These are phyloP conservation scores for Marasmius tenuissimus DNA, from an alignment of 1,284 basidiomycete species.

Conservation along the genomic window DNA sequence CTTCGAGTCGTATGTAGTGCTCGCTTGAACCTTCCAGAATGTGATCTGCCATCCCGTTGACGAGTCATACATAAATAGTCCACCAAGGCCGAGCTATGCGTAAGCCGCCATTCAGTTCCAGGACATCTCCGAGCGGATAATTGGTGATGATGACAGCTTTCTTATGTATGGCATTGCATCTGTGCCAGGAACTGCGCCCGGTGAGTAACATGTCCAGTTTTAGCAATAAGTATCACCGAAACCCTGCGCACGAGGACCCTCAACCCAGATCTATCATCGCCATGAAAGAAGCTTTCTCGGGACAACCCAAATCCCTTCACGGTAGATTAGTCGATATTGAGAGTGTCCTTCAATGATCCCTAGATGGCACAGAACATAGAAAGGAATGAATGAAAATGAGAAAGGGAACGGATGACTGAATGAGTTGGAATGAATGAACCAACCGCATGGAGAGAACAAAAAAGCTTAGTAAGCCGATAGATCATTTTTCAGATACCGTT, in stretches of 20 bases:
- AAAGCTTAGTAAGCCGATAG: neutral
- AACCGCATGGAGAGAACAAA: neutral
- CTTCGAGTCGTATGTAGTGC: no score
- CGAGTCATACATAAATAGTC: no score
- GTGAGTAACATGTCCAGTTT: neutral
- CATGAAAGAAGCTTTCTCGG: neutral
- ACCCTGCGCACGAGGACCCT: neutral
- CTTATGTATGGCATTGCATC: no score
- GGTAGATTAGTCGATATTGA: no score
- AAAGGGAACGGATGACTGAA: neutral
- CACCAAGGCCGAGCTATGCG: no score
- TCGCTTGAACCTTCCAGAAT: no score
- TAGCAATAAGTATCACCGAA: neutral
- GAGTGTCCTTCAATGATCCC: no score
- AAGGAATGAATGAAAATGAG: neutral
- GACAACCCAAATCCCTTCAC: neutral
- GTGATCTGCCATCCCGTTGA: no score
- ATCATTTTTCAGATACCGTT: neutral
- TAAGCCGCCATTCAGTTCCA: no score
- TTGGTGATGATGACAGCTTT: no score
- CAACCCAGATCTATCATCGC: neutral
- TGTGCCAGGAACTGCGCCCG: neutral
- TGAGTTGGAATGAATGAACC: neutral
- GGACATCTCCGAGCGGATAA: no score
- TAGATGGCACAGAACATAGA: neutral